Evolutionary conservation across 2,329 filamentous ascomycete species (phyloP), one percentile per base, ranked within the genome.

Genomic region (Zymoseptoria tritici): DNA sequence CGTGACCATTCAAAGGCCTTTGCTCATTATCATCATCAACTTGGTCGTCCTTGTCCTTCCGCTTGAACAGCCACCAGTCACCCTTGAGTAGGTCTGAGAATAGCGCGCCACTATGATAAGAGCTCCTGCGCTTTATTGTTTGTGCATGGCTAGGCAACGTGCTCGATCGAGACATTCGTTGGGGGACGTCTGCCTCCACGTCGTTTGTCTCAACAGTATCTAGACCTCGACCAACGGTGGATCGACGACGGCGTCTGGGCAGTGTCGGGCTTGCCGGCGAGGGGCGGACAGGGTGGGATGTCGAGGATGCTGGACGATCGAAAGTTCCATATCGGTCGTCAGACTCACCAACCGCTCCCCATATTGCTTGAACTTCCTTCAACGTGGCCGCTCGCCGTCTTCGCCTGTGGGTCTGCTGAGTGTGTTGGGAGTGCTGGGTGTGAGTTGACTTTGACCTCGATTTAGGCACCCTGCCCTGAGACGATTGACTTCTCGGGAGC

Each of bases 331-430:
- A 70, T 6, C 56, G 64, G 22, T 64, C 63, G 9, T 66, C 64
- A 19, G 59, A 58, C 52, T 70, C 70, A 20, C 64, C 70, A 0
- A 71, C 60, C 8, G 70, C 66, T 26, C 71, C 68, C 71, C 71
- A 73, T 29, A 73, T 72, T 36, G 66, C 62, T 42, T 65, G 63
- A 26, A 73, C 64, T 49, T 72, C 71, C 55, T 66, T 71, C 20
- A 73, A 64, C 2, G 71, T 73, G 2, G 68, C 59, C 9, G 71
- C 71, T 20, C 71, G 64, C 56, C 67, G 70, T 5, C 71, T 66
- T 13, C 65, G 64, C 24, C 61, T 64, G 36, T 64, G 60, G 6
- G 54, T 36, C 11, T 62, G 58, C 6, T 59, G 59, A 13, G 58
- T 55, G 4, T 56, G 46, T 31, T 56, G 55, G 22, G 50, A 21